phyloP scores from a whole-genome alignment of 2,329 filamentous ascomycete species.

The Penicillium sp. region DNA sequence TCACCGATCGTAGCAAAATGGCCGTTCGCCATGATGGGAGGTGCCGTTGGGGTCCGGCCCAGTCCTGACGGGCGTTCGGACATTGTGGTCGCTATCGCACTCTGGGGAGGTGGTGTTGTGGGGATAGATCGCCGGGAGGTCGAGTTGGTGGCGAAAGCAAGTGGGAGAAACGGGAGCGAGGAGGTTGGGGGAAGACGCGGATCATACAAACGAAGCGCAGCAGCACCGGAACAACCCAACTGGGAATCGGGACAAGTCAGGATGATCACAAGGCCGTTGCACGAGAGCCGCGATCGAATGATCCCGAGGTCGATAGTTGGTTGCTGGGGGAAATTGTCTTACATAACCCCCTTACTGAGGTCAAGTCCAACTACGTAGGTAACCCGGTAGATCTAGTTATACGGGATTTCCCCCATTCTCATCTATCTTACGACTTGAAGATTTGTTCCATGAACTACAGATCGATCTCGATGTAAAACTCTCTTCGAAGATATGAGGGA shows the following conservation, averaged over 20 bases:
- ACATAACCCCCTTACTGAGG: conserved; percentile 23
- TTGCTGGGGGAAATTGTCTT: conserved; percentile 21
- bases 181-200: conserved; percentile 13
- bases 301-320: conserved; percentile 20
- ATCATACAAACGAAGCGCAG: conserved; percentile 11
- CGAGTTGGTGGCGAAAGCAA: conserved; percentile 17
- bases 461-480: neutral
- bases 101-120: conserved; percentile 12
- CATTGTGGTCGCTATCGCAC: conserved; percentile 20
- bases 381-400: neutral
- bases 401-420: neutral
- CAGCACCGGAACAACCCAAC: conserved; percentile 6
- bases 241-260: conserved; percentile 1
- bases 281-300: conserved; percentile 17
- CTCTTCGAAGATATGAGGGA: neutral
- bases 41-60: conserved; percentile 34
- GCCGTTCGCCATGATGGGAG: conserved; percentile 46
- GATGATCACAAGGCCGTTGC: conserved; percentile 21
- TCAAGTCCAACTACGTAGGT: neutral
- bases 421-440: no score
- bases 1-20: conserved; percentile 48
- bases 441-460: no score
- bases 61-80: conserved; percentile 27
- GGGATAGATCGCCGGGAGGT: conserved; percentile 19
- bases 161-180: conserved; percentile 13